Conservation (phyloP, 768 basidiomycete species). For the Auriscalpium orientale region DNA sequence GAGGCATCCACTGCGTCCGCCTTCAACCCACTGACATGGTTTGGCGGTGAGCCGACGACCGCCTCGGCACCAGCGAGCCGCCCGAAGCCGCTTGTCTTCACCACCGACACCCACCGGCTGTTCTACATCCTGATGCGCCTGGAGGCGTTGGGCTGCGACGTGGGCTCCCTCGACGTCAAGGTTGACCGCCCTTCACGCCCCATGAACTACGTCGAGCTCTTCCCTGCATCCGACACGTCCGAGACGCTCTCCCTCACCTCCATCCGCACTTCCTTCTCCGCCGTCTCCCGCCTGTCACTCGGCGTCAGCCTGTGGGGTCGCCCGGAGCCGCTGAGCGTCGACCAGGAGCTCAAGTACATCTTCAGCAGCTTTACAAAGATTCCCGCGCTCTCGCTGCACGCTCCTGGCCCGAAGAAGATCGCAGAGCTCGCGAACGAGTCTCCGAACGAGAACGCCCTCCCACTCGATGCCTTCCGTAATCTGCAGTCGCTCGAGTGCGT, state of each 20-base stretch:
- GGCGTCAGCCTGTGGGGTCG: conserved; percentile 68
- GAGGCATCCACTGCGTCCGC: conserved; percentile 28
- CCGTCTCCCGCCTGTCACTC: conserved; percentile 68
- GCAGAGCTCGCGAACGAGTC: conserved; percentile 62
- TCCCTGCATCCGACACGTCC: conserved; percentile 49
- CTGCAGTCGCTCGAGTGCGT: conserved; percentile 65
- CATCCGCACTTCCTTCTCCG: conserved; percentile 69
- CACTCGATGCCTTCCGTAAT: conserved; percentile 81
- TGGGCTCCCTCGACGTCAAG: conserved; percentile 75
- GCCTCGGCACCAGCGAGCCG: conserved; percentile 22
- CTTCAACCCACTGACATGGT: conserved; percentile 61
- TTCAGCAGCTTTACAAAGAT: conserved; percentile 89
- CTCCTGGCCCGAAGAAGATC: conserved; percentile 59
- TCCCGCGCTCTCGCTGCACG: conserved; percentile 63
- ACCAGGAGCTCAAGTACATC: conserved; percentile 75
- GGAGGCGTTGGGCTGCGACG: conserved; percentile 68
- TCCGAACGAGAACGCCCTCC: conserved; percentile 67
- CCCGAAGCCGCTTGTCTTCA: conserved; percentile 53
- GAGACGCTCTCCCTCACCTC: conserved; percentile 71
- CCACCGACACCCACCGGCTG: conserved; percentile 73
- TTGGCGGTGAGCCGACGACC: conserved; percentile 29
- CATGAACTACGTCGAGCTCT: conserved; percentile 63
- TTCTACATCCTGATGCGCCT: conserved; percentile 85
- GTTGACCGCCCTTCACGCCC: conserved; percentile 69
- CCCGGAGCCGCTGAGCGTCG: conserved; percentile 48